Evolutionary conservation across 202 grass and related monocot species (phyloP), one percentile per base, ranked within the genome.

Genomic region (Carex arenaria): DNA sequence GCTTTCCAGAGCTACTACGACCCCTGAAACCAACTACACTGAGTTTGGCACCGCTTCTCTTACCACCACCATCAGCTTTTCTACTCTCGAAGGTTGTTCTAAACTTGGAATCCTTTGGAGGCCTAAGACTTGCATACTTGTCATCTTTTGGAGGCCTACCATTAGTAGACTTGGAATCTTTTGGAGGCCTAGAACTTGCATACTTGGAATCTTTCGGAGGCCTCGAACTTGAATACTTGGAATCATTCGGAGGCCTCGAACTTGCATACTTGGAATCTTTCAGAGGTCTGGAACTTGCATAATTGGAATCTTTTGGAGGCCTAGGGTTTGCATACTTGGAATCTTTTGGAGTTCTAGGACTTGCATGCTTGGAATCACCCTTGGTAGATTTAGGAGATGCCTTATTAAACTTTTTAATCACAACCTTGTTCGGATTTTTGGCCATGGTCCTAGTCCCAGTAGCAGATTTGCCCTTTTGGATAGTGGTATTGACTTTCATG

Each of bases 11-110:
- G 82, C 89, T 95, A 83, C 96, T 95, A 83, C 96, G 96, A 8
- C 96, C 93, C 81, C 92, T 98, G 85, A 98, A 98, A 65, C 93
- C 96, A 18, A 98, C 88, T 40, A 95, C 93, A 52, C 85, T 92
- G 31, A 95, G 81, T 77, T 98, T 98, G 67, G 74, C 59, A 79
- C 82, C 64, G 3, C 67, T 28, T 11, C 62, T 36, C 63, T 85
- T 89, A 15, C 83, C 86, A 81, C 83, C 18, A 15, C 17, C 53
- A 76, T 89, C 88, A 15, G 82, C 38, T 60, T 88, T 95, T 74
- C 73, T 85, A 18, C 82, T 78, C 11, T 90, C 86, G 0, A 80
- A 78, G 45, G 69, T 88, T 28, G 64, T 66, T 83, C 79, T 85
- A 81, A 49, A 80, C 78, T 86, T 83, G 19, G 72, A 42, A 57